These are phyloP conservation scores for Metarhizium rileyi DNA, from an alignment of 2,329 filamentous ascomycete genomes.

Conservation along the genomic window DNA sequence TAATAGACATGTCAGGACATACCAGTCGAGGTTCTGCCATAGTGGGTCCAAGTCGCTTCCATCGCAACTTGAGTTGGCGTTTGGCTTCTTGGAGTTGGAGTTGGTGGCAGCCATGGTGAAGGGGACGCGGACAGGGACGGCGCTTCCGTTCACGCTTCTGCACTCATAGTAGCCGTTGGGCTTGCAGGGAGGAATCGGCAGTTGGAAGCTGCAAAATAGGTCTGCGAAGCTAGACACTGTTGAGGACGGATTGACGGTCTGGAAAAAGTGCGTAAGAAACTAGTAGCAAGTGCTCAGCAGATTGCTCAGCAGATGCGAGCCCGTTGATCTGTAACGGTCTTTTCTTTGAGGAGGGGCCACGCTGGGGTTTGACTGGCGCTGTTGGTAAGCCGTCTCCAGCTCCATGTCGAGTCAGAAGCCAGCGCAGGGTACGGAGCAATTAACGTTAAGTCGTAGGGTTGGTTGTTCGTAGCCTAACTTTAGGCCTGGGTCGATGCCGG, in stretches of 20 bases:
- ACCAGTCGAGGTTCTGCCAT: slow-evolving; percentile 73
- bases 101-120: slow-evolving; percentile 16
- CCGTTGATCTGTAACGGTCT: neutral
- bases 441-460: too few relatives aligned
- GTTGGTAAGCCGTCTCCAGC: neutral
- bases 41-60: slow-evolving; percentile 41
- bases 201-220: neutral
- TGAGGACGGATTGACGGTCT: neutral
- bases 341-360: too few relatives aligned
- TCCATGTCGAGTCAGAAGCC: neutral
- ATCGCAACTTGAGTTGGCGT: slow-evolving; percentile 8
- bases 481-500: neutral
- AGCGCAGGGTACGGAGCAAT: neutral
- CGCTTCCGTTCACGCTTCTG: slow-evolving; percentile 16
- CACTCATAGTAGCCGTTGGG: slow-evolving; percentile 6
- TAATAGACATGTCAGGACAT: slow-evolving; percentile 26
- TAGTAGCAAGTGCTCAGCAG: too few relatives aligned
- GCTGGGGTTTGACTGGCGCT: neutral
- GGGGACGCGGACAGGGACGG: slow-evolving; percentile 12
- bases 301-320: neutral
- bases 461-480: too few relatives aligned
- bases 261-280: neutral
- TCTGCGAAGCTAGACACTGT: neutral
- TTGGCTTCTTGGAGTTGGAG: slow-evolving; percentile 18
- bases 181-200: neutral